These are phyloP conservation scores for Inga laurina DNA, from an alignment of 306 rosid species.

Conservation along the genomic window DNA sequence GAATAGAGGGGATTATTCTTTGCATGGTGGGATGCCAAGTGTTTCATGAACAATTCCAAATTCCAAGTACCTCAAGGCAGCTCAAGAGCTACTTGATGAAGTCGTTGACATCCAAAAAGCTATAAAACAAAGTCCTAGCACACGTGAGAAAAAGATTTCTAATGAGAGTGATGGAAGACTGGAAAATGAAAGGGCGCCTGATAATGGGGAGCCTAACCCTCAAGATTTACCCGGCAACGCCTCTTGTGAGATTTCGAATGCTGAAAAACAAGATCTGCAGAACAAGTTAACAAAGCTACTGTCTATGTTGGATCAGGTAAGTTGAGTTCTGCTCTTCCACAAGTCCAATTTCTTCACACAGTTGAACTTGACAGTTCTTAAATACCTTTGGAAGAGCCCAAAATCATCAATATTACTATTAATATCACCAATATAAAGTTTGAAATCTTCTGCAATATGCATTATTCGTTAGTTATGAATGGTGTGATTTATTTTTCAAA, in stretches of 20 bases:
- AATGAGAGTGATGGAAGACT: constrained; percentile 51
- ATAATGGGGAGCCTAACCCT: constrained; percentile 46
- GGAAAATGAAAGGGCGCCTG: constrained; percentile 47
- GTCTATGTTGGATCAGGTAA: constrained; percentile 82
- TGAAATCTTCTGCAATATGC: neutral
- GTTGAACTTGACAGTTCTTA: neutral
- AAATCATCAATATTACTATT: neutral
- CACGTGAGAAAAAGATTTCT: constrained; percentile 40
- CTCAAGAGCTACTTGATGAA: constrained; percentile 78
- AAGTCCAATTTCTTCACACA: neutral
- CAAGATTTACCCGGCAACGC: constrained; percentile 53
- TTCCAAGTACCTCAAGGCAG: constrained; percentile 74
- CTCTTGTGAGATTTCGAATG: constrained; percentile 62
- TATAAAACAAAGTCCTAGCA: constrained; percentile 44
- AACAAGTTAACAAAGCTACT: constrained; percentile 70
- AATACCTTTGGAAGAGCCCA: neutral
- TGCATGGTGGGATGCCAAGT: constrained; percentile 53
- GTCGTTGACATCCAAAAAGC: constrained; percentile 71
- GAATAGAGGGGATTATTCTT: constrained; percentile 51
- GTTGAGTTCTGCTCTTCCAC: neutral
- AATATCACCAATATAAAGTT: neutral
- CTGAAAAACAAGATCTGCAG: constrained; percentile 77
- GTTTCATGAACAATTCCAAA: constrained; percentile 55
- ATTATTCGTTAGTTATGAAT: neutral
- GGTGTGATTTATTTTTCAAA: too few species aligned